phyloP scores from a whole-genome alignment of 495 filamentous ascomycete species.

The Neurospora intermedia region DNA sequence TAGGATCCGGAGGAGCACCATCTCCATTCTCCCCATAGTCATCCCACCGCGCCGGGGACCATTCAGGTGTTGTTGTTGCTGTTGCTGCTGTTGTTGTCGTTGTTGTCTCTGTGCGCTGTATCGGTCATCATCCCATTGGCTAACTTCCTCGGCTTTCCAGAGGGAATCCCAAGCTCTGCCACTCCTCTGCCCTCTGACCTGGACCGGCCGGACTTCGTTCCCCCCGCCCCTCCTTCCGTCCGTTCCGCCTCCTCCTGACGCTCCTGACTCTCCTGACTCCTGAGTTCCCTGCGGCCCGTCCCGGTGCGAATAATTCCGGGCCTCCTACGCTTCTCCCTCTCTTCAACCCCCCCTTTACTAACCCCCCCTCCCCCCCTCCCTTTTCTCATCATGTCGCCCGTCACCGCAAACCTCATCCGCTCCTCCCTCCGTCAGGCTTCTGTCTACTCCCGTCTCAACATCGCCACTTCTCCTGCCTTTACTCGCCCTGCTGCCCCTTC shows the following conservation, averaged over 20 bases:
- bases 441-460: constrained; percentile 1
- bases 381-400: constrained; percentile 19
- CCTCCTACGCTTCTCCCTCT: not conserved
- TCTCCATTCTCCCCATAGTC: not conserved
- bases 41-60: not conserved
- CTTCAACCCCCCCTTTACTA: constrained; percentile 5
- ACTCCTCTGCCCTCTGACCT: not conserved
- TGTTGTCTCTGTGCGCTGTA: not conserved
- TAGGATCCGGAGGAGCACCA: not conserved
- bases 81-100: not conserved
- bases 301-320: constrained; percentile 12
- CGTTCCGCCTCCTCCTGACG: not conserved
- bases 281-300: constrained; percentile 6
- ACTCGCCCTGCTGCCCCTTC: constrained; percentile 9
- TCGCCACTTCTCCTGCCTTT: not conserved
- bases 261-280: not conserved
- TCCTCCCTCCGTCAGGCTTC: constrained; percentile 16
- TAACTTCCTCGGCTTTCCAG: constrained; percentile 3
- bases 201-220: not conserved
- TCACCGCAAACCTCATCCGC: constrained; percentile 18
- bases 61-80: not conserved
- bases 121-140: not conserved
- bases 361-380: constrained; percentile 4
- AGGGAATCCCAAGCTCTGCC: not conserved
- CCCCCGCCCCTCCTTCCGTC: not conserved